These are phyloP conservation scores for Taphrina pruni DNA, from an alignment of 1,139 yeast genomes.

Conservation along the genomic window DNA sequence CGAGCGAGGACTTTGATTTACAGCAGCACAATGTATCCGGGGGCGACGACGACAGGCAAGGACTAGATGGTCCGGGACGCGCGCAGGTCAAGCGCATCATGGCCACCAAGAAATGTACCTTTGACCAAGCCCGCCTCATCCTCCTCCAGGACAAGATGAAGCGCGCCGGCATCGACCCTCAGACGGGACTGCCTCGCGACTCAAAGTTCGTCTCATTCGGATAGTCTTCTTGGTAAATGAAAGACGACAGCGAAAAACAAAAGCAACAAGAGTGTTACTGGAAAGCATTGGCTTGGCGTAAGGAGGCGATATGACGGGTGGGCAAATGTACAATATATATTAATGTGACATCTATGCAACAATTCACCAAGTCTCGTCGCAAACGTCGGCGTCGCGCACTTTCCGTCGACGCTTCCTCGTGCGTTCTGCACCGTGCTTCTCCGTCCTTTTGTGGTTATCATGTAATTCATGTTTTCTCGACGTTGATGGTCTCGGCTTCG, in stretches of 20 bases:
- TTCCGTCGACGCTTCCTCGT: neutral
- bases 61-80: conserved; percentile 65
- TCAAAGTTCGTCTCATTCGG: conserved; percentile 47
- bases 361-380: neutral
- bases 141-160: conserved; percentile 29
- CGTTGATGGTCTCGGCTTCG: neutral
- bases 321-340: no score
- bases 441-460: neutral
- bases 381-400: neutral
- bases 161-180: conserved; percentile 41
- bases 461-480: neutral
- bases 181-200: conserved; percentile 42
- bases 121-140: conserved; percentile 72
- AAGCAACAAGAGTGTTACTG: no score
- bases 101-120: conserved; percentile 58
- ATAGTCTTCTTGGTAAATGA: no score
- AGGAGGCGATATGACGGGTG: no score
- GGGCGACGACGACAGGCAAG: conserved; percentile 62
- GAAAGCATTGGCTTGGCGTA: no score
- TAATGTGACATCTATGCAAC: neutral
- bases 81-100: conserved; percentile 61
- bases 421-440: neutral
- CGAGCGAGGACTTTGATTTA: conserved; percentile 66
- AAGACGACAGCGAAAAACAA: no score
- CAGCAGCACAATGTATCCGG: conserved; percentile 55